These are phyloP conservation scores for Sporodiniella umbellata DNA, from an alignment of 371 early-diverging fungal genomes.

Conservation along the genomic window DNA sequence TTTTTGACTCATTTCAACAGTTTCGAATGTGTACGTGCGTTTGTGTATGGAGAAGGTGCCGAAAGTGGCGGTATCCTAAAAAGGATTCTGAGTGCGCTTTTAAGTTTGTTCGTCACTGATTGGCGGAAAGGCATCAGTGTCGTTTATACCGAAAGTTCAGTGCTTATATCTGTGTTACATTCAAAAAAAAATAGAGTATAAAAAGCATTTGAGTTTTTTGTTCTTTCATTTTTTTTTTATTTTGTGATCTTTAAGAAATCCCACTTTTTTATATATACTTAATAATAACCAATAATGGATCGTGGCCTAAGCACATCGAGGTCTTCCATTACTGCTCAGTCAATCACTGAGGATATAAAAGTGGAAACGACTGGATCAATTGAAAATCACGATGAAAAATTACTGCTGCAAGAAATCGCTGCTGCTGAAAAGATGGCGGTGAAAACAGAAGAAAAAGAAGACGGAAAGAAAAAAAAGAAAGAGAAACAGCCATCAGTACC, in stretches of 20 bases:
- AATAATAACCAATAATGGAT: conserved; percentile 1
- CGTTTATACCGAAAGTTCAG: no score
- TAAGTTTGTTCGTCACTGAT: no score
- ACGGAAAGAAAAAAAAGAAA: conserved; percentile 27
- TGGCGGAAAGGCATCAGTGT: no score
- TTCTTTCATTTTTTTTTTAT: not conserved
- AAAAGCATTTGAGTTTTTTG: no score
- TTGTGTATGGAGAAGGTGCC: no score
- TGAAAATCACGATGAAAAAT: conserved; percentile 10
- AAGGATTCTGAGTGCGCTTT: no score
- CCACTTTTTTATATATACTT: not conserved
- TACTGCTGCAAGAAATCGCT: conserved; percentile 20
- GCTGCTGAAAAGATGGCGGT: conserved; percentile 9
- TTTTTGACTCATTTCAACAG: no score
- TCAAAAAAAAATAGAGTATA: not conserved
- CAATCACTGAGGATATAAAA: conserved; percentile 11
- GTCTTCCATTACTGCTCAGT: conserved; percentile 23
- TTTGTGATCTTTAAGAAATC: not conserved
- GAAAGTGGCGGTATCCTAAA: no score
- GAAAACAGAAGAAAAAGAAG: not conserved
- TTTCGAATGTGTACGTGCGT: no score
- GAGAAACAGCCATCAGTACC: conserved; percentile 35
- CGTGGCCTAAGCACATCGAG: conserved; percentile 11
- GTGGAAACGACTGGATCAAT: not conserved
- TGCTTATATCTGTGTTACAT: not conserved